These are phyloP conservation scores for Parmelia sp. DNA, from an alignment of 495 filamentous ascomycete genomes.

Conservation along the genomic window DNA sequence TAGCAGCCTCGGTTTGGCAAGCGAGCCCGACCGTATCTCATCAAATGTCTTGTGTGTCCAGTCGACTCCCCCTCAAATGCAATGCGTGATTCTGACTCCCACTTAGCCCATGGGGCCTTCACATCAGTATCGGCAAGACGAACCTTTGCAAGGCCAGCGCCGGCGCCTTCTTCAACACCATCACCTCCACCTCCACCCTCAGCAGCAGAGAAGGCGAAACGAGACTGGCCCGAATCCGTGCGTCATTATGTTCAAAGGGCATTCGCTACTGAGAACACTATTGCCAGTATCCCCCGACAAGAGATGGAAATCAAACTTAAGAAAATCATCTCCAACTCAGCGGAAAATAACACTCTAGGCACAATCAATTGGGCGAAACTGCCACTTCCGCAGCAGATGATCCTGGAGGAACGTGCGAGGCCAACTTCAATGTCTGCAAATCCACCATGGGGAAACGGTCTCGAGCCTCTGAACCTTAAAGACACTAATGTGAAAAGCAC, in stretches of 20 bases:
- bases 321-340: constrained; percentile 72
- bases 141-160: constrained; percentile 30
- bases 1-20: constrained; percentile 9
- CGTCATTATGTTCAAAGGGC: constrained; percentile 77
- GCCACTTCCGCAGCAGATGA: constrained; percentile 81
- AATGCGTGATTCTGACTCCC: constrained; percentile 4
- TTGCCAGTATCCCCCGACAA: constrained; percentile 53
- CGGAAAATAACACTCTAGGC: constrained; percentile 60
- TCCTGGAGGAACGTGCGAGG: constrained; percentile 62
- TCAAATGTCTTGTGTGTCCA: constrained; percentile 16
- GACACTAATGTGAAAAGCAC: constrained; percentile 28
- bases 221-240: constrained; percentile 68
- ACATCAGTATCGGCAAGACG: constrained; percentile 32
- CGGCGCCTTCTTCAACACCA: constrained; percentile 20
- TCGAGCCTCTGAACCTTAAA: constrained; percentile 19
- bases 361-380: constrained; percentile 73
- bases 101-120: constrained; percentile 23
- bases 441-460: constrained; percentile 28
- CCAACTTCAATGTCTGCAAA: constrained; percentile 33
- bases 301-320: constrained; percentile 85
- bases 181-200: constrained; percentile 28
- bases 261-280: constrained; percentile 64
- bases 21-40: constrained; percentile 6
- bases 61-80: constrained; percentile 3
- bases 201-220: constrained; percentile 42